Base-by-base conservation (phyloP, 306 rosid species). In the Crataegus laevigata region DNA sequence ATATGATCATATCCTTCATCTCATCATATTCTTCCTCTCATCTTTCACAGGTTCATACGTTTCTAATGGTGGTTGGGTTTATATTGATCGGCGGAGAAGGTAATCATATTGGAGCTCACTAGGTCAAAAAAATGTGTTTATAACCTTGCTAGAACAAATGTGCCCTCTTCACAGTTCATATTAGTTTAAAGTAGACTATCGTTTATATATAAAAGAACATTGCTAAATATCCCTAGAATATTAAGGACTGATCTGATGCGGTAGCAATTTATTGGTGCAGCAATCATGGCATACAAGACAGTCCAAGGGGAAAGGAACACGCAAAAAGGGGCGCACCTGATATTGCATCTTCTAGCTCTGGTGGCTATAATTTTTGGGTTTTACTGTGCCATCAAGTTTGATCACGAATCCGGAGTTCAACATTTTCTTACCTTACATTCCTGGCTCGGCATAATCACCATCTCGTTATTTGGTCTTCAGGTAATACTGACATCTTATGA, bases 51-150 rank as follows among this genome's bases (percentile, higher is more conserved):
- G 69, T 90, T 43, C 94, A 93, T 82, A 87, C 88, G 28, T 73
- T 89, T 57, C 67, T 93, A 14, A 90, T 89, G 98, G 77, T 80
- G 12, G 77, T 89, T 38, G 96, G 98, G 45, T 84, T 85, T 52
- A 76, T 89, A 72, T 66, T 90, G 38, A 76, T 89, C 68, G 88
- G 85, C 15, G 94, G 96, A 83, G 90, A 93, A 90, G 96, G 98
- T 93, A 80, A 63, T 65, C 22, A 18, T 14, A 32, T 17, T 61
- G 66, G 26, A 57, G 9, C 29, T 26, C 66, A 3, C 36, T 28
- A 61, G 66, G 66, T 61, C 13, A 57, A 3, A 21, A 57, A 50
- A 15, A 15, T 50, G 21, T 17, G 54, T 47, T 4, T 47, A 15
- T 50, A 50, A 50, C 54, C 54, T 50, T 50, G 54, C 54, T 15